Conservation (phyloP, 1,139 yeast genomes). For the Entelexis sorbosivorans region DNA sequence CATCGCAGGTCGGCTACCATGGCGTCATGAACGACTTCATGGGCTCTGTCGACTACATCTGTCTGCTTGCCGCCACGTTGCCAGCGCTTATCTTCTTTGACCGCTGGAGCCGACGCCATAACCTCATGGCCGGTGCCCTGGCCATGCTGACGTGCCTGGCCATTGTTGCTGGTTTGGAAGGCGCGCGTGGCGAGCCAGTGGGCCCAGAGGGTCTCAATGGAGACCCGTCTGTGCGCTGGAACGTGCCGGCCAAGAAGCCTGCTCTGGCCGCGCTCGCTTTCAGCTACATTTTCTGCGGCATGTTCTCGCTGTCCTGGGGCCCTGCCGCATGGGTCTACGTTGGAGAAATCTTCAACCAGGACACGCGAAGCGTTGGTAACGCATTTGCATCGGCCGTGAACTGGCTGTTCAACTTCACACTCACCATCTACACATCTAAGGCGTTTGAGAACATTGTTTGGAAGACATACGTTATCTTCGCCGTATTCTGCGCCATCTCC, state of each 20-base stretch:
- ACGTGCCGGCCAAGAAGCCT: constrained; percentile 7
- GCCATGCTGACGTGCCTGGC: constrained; percentile 30
- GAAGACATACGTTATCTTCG: constrained; percentile 53
- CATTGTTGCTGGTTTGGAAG: constrained; percentile 36
- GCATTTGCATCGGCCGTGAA: constrained; percentile 26
- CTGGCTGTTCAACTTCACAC: constrained; percentile 51
- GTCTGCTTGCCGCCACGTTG: constrained; percentile 37
- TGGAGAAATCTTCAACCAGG: constrained; percentile 22
- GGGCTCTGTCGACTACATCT: constrained; percentile 36
- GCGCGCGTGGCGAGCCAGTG: constrained; percentile 32
- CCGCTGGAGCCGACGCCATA: constrained; percentile 40
- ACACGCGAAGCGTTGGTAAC: constrained; percentile 21
- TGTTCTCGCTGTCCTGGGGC: constrained; percentile 50
- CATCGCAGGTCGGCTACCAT: constrained; percentile 31
- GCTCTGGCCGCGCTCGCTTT: constrained; percentile 36
- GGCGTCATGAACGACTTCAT: constrained; percentile 19
- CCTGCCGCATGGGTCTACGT: constrained; percentile 41
- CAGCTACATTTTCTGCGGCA: constrained; percentile 45
- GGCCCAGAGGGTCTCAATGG: constrained; percentile 24
- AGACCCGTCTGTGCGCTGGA: constrained; percentile 22
- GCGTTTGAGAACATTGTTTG: constrained; percentile 45
- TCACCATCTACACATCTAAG: constrained; percentile 44
- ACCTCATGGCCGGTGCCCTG: constrained; percentile 37
- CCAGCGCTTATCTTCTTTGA: constrained; percentile 42
- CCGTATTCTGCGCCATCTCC: constrained; percentile 47